Base-by-base conservation (phyloP, 1,284 basidiomycete species). In the Cutaneotrichosporon arboriforme region DNA sequence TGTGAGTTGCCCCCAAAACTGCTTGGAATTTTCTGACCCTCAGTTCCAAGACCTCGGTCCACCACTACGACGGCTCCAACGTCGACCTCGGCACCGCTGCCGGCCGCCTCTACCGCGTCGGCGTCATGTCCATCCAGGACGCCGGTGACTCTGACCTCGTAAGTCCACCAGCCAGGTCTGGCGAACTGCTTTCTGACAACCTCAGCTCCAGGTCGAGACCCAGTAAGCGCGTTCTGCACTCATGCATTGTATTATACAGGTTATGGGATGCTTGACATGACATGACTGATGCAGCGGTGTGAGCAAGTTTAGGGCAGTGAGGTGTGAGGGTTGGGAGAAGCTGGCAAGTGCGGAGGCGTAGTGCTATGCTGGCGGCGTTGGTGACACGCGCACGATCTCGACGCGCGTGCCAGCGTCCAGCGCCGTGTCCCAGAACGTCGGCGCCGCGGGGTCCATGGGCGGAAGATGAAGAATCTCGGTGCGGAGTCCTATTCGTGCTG, bases 81-180 rank as follows among this genome's bases (percentile, higher is more conserved):
- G 91, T 93, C 70, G 90, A 94, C 57, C 87, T 99, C 65, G 96
- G 96, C 62, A 99, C 96, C 60, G 96, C 96, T 77, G 92, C 96
- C 63, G 96, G 96, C 78, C 96, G 94, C 81, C 85, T 98, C 66
- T 99, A 97, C 89, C 91, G 94, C 69, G 94, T 98, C 61, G 94
- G 94, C 83, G 90, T 97, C 74, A 94, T 97, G 90, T 93, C 93
- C 68, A 85, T 98, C 77, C 81, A 86, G 69, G 92, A 97, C 80
- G 89, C 88, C 67, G 96, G 94, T 77, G 94, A 98, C 82, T 93
- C 90, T 67, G 94, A 97, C 79, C 83, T 98, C 65, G 77, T 81
- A 67, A 75, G 72, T 72, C 17, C 20, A 10, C 13, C 5, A 8
- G 15, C 21, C 8, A 12, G n/a, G 21, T 26, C 2, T 21, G 4